These are phyloP conservation scores for Scorias spongiosa DNA, from an alignment of 2,329 filamentous ascomycete genomes.

Conservation along the genomic window DNA sequence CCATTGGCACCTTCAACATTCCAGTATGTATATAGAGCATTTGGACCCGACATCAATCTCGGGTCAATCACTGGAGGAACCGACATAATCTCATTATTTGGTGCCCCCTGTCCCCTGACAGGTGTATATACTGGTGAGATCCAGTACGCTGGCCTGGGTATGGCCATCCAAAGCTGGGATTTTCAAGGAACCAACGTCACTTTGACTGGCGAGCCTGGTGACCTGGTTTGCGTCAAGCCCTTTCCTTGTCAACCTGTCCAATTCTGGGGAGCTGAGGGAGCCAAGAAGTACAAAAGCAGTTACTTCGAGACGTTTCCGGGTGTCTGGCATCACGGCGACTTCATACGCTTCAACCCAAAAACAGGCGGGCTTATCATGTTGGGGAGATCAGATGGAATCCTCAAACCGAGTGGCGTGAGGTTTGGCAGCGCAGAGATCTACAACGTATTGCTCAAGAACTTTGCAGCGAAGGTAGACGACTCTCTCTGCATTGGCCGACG, in stretches of 20 bases:
- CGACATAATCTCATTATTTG: slow-evolving; percentile 92
- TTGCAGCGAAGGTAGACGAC: slow-evolving; percentile 63
- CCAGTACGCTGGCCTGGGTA: slow-evolving; percentile 34
- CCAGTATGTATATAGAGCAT: slow-evolving; percentile 70
- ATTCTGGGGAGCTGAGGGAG: slow-evolving; percentile 65
- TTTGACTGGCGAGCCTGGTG: slow-evolving; percentile 55
- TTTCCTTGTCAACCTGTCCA: slow-evolving; percentile 85
- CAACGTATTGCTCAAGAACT: slow-evolving; percentile 77
- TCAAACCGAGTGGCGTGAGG: slow-evolving; percentile 81
- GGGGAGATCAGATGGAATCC: slow-evolving; percentile 76
- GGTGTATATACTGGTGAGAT: slow-evolving; percentile 37
- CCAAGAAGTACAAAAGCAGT: slow-evolving; percentile 61
- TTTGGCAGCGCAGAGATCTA: slow-evolving; percentile 96
- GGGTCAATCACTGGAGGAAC: slow-evolving; percentile 91
- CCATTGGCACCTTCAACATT: slow-evolving; percentile 89
- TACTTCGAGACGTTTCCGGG: slow-evolving; percentile 76
- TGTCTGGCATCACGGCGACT: slow-evolving; percentile 92
- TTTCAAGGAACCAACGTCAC: slow-evolving; percentile 43
- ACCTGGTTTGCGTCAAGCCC: slow-evolving; percentile 70
- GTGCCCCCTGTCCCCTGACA: slow-evolving; percentile 51
- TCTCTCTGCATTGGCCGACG: slow-evolving; percentile 75
- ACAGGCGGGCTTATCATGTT: slow-evolving; percentile 81
- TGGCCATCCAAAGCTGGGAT: slow-evolving; percentile 35
- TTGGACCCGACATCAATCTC: slow-evolving; percentile 67
- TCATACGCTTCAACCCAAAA: slow-evolving; percentile 53